Evolutionary conservation across 768 basidiomycete genomes (phyloP).

Genomic region (Lentinula sp.): DNA sequence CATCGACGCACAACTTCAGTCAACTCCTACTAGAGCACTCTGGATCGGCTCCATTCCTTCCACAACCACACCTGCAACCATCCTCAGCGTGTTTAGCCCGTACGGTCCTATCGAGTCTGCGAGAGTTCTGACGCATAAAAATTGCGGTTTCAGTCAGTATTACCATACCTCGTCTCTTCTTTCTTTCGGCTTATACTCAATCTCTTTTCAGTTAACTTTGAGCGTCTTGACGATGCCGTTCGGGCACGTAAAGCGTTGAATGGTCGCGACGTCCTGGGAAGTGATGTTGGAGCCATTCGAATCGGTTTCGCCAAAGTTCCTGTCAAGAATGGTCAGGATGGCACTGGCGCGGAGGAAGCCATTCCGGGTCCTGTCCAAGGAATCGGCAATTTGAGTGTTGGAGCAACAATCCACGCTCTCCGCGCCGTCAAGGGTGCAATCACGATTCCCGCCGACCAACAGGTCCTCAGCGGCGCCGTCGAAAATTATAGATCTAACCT

Average conservation of each 20-base stretch:
- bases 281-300: slow-evolving; percentile 93
- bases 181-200: slow-evolving; percentile 6
- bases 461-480: slow-evolving; percentile 84
- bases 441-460: slow-evolving; percentile 88
- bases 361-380: slow-evolving; percentile 69
- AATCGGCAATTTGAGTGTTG: slow-evolving; percentile 79
- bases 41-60: slow-evolving; percentile 99
- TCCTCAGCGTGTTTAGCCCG: slow-evolving; percentile 93
- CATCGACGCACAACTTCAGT: slow-evolving; percentile 83
- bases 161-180: slow-evolving; percentile 2
- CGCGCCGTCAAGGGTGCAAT: slow-evolving; percentile 88
- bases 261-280: slow-evolving; percentile 91
- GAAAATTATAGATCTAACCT: slow-evolving; percentile 96
- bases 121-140: slow-evolving; percentile 93
- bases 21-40: slow-evolving; percentile 88
- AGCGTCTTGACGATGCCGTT: slow-evolving; percentile 94
- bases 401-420: slow-evolving; percentile 83
- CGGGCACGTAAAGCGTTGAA: slow-evolving; percentile 93
- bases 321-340: slow-evolving; percentile 77
- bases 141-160: slow-evolving; percentile 82
- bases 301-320: slow-evolving; percentile 98
- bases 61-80: slow-evolving; percentile 89
- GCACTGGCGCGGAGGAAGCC: slow-evolving; percentile 55
- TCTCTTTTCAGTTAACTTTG: slow-evolving; percentile 78
- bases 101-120: slow-evolving; percentile 98